Conservation (phyloP, 495 filamentous ascomycete genomes). For the Venustampulla echinocandica region DNA sequence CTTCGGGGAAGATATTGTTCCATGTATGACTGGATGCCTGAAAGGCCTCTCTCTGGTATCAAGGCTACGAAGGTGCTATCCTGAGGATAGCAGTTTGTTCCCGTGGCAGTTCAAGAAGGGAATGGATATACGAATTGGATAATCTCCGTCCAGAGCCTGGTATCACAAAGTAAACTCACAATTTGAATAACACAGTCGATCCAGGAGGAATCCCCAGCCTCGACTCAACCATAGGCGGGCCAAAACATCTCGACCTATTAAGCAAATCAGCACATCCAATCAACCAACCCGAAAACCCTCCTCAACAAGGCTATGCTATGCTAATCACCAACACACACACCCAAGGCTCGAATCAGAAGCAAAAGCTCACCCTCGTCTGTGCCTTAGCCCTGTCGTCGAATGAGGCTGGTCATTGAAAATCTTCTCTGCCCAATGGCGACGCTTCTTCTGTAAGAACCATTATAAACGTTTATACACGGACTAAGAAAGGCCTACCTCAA, state of each 20-base stretch:
- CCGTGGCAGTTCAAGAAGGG: no score
- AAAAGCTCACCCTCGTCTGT: constrained; percentile 28
- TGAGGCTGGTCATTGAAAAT: constrained; percentile 46
- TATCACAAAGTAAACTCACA: no score
- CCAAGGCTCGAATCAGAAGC: constrained; percentile 17
- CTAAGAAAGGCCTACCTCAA: constrained; percentile 12
- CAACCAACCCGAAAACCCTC: constrained; percentile 1
- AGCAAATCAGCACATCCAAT: constrained; percentile 9
- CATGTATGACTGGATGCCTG: no score
- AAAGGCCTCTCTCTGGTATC: no score
- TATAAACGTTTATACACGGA: constrained; percentile 2
- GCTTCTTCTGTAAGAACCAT: constrained; percentile 10
- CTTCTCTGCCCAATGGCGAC: constrained; percentile 44
- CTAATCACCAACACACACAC: not conserved
- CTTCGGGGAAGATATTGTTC: no score
- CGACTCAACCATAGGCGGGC: constrained; percentile 26
- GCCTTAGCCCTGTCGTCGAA: constrained; percentile 39
- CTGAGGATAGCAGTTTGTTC: no score
- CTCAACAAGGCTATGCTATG: constrained; percentile 1
- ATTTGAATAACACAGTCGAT: constrained; percentile 41
- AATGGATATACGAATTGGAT: no score
- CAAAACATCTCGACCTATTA: constrained; percentile 32
- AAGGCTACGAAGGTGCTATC: no score
- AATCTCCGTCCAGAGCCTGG: no score
- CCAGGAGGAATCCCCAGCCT: constrained; percentile 30